phyloP scores from a whole-genome alignment of 139 green algal genomes.

The Coccomyxa sp. region DNA sequence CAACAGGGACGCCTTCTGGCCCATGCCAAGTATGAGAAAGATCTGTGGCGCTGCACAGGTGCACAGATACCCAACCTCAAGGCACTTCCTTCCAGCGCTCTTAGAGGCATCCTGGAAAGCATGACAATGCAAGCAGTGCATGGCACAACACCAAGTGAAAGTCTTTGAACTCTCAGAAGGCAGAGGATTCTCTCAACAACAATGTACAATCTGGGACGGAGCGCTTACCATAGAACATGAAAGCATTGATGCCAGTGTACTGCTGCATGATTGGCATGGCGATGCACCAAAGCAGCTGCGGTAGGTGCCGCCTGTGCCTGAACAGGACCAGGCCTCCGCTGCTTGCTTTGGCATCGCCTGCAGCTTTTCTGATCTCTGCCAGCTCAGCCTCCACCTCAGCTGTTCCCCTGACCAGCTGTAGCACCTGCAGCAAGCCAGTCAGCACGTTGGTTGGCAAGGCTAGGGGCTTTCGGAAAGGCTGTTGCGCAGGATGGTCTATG shows the following conservation, averaged over 20 bases:
- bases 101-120: no score
- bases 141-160: no score
- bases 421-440: no score
- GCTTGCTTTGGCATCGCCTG: background rate
- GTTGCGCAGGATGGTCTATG: no score
- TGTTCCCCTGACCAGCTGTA: background rate
- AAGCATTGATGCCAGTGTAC: conserved; percentile 32
- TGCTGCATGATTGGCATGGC: conserved; percentile 22
- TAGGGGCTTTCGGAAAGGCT: no score
- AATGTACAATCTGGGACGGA: no score
- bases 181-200: no score
- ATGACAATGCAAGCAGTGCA: no score
- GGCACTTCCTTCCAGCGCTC: no score
- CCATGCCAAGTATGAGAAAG: conserved; percentile 5
- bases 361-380: background rate
- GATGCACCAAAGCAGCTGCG: background rate
- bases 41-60: conserved; percentile 6
- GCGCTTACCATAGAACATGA: conserved; percentile 19
- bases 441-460: no score
- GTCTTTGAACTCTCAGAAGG: no score
- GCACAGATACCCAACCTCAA: no score
- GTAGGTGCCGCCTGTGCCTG: background rate
- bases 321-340: background rate
- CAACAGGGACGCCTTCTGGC: conserved; percentile 31
- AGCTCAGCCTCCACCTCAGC: background rate